Evolutionary conservation across 805 yeast species (phyloP).

Genomic region (Millerozyma miso): DNA sequence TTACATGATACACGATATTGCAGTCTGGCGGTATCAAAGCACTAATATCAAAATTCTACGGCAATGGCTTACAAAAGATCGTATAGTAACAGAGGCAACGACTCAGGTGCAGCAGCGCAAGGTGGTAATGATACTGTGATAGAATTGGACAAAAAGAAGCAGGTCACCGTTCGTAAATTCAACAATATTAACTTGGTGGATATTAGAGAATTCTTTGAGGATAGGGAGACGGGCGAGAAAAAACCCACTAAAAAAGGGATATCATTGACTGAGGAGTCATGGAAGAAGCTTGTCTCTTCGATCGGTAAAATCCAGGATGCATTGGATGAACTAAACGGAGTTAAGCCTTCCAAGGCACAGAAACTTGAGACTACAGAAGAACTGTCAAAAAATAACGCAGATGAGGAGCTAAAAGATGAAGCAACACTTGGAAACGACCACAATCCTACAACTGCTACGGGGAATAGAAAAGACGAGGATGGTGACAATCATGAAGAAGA

Average conservation of each 20-base stretch:
- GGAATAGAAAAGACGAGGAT: not conserved
- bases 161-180: conserved; percentile 69
- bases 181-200: conserved; percentile 67
- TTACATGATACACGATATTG: too few species aligned
- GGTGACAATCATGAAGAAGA: conserved; percentile 2
- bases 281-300: conserved; percentile 46
- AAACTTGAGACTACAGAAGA: not conserved
- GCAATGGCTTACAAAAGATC: conserved; percentile 14
- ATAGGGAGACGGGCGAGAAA: conserved; percentile 52
- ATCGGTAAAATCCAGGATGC: conserved; percentile 50
- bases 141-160: conserved; percentile 44
- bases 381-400: not conserved
- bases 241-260: conserved; percentile 82
- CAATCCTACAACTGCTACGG: too few species aligned
- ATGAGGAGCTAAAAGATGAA: conserved; percentile 4
- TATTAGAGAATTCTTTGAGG: conserved; percentile 73
- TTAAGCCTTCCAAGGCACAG: conserved; percentile 2
- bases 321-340: conserved; percentile 30
- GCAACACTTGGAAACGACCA: too few species aligned
- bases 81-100: conserved; percentile 1
- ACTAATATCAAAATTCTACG: too few species aligned
- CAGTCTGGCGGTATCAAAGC: too few species aligned
- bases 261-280: conserved; percentile 52
- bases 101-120: not conserved
- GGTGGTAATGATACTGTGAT: conserved; percentile 13